Evolutionary conservation across 108 stramenopile genomes (phyloP).

Genomic region (Cylindrotheca fusiformis): DNA sequence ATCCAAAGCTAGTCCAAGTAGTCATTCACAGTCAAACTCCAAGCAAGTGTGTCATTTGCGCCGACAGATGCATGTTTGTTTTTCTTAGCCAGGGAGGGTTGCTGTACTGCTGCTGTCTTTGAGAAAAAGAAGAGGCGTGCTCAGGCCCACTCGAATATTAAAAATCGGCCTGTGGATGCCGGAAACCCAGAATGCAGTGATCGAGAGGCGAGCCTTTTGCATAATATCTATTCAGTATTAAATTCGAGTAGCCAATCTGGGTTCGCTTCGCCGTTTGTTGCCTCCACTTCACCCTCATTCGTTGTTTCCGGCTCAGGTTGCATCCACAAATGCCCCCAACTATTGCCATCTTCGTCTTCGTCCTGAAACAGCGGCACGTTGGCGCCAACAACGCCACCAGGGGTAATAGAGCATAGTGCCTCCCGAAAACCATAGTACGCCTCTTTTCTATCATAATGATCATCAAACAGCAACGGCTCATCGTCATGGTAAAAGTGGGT

Average conservation of each 20-base stretch:
- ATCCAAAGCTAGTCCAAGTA: no score
- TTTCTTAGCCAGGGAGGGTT: no score
- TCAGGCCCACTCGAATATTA: no score
- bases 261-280: constrained; percentile 31
- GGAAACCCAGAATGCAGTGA: no score
- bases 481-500: constrained; percentile 83
- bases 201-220: no score
- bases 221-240: no score
- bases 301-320: constrained; percentile 46
- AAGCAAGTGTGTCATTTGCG: no score
- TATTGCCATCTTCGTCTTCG: constrained; percentile 45
- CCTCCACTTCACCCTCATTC: background rate
- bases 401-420: constrained; percentile 56
- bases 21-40: no score
- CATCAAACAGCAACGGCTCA: constrained; percentile 79
- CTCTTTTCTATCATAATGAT: constrained; percentile 56
- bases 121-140: no score
- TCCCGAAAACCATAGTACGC: constrained; percentile 72
- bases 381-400: constrained; percentile 63
- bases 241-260: constrained; percentile 45
- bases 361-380: constrained; percentile 43
- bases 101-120: no score
- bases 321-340: constrained; percentile 84
- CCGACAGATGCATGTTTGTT: no score
- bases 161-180: no score